Conservation (phyloP, 371 early-diverging fungal species). For the Syncephalastrum racemosum region DNA sequence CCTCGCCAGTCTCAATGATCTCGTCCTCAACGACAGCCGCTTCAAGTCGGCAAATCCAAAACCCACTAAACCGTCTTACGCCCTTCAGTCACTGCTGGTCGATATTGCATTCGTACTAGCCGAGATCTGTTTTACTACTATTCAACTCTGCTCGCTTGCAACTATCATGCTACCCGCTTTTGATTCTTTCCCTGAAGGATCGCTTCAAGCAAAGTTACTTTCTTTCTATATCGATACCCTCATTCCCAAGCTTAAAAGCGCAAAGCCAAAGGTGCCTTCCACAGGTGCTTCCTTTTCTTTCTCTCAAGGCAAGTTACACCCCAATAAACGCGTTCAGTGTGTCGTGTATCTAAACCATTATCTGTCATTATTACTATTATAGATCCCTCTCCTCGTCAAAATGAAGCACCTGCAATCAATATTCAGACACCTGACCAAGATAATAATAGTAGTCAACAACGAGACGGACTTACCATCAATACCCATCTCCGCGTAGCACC, state of each 20-base stretch:
- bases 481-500: constrained; percentile 24
- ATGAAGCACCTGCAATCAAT: constrained; percentile 40
- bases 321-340: background rate
- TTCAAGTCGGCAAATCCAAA: constrained; percentile 50
- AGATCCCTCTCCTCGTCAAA: background rate
- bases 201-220: constrained; percentile 32
- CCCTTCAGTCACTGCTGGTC: constrained; percentile 51
- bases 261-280: constrained; percentile 6
- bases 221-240: constrained; percentile 39
- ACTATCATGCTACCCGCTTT: constrained; percentile 43
- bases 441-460: constrained; percentile 11
- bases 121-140: constrained; percentile 27
- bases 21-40: constrained; percentile 58
- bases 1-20: constrained; percentile 43
- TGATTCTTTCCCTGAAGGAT: constrained; percentile 35
- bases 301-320: too few relatives aligned
- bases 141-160: constrained; percentile 35
- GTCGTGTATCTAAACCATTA: background rate
- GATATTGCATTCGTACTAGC: constrained; percentile 49
- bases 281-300: too few relatives aligned
- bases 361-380: background rate
- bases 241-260: constrained; percentile 37
- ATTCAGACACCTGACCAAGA: constrained; percentile 37
- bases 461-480: constrained; percentile 44
- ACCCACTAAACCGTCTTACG: constrained; percentile 58